A percentile compares a stretch with the other conserved stretches of the same genome.
These are phyloP conservation scores for Mycocalia duriaeana DNA, from an alignment of 1,284 basidiomycete genomes.

Conservation along the genomic window DNA sequence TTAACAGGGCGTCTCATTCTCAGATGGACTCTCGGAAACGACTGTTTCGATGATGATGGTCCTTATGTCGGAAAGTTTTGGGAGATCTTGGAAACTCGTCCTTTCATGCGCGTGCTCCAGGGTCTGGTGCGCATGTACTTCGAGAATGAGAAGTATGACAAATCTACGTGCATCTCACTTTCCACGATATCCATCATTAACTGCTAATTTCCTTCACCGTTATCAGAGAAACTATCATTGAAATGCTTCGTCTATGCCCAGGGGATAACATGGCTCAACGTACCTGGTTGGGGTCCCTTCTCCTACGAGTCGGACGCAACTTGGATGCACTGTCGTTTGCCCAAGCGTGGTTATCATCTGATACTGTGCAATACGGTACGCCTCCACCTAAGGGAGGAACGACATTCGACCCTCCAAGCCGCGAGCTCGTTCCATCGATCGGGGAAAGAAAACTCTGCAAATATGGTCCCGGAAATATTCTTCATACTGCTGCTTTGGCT, in stretches of 20 bases:
- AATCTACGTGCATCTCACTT: slow-evolving; percentile 29
- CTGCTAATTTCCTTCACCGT: neutral
- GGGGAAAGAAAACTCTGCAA: slow-evolving; percentile 8
- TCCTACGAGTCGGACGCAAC: slow-evolving; percentile 21
- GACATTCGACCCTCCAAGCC: slow-evolving; percentile 16
- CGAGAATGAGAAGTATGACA: slow-evolving; percentile 25
- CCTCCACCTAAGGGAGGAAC: slow-evolving; percentile 15
- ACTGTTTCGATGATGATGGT: slow-evolving; percentile 34
- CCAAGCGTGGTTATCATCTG: slow-evolving; percentile 37
- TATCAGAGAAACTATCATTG: slow-evolving; percentile 29
- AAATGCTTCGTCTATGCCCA: slow-evolving; percentile 29
- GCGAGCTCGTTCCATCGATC: slow-evolving; percentile 13
- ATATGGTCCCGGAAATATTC: slow-evolving; percentile 14
- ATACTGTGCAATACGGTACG: slow-evolving; percentile 11
- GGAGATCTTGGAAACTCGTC: slow-evolving; percentile 33
- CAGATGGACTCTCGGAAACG: slow-evolving; percentile 22
- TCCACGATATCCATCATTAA: neutral
- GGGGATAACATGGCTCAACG: slow-evolving; percentile 24
- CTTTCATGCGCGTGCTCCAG: slow-evolving; percentile 40
- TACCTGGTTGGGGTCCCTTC: slow-evolving; percentile 21
- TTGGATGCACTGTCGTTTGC: slow-evolving; percentile 27
- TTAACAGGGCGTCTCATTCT: slow-evolving; percentile 25
- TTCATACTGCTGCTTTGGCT: slow-evolving; percentile 37
- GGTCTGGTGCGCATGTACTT: slow-evolving; percentile 31
- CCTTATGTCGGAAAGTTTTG: slow-evolving; percentile 32